phyloP scores from a whole-genome alignment of 306 rosid species.

The Lathyrus tuberosus region DNA sequence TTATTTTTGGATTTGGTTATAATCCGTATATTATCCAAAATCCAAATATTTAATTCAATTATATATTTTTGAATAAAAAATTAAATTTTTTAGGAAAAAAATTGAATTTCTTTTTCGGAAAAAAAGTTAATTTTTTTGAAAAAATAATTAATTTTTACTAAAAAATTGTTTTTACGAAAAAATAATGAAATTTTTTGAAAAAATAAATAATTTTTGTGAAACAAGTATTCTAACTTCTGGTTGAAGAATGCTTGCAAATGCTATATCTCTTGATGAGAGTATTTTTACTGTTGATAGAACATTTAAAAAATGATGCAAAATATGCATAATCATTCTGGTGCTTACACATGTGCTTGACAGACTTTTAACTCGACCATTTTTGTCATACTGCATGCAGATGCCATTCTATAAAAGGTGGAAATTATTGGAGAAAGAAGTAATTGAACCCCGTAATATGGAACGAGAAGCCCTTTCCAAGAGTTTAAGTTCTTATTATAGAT shows the following conservation, averaged over 20 bases:
- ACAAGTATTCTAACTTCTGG: neutral
- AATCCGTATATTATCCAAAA: too few species aligned
- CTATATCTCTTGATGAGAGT: neutral
- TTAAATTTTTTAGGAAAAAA: too few species aligned
- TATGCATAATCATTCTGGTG: neutral
- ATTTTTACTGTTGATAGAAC: slow-evolving; percentile 6
- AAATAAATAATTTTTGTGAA: too few species aligned
- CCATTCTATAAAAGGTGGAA: slow-evolving; percentile 96
- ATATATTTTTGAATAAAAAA: too few species aligned
- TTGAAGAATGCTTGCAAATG: slow-evolving; percentile 18
- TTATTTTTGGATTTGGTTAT: too few species aligned
- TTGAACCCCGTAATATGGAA: slow-evolving; percentile 90
- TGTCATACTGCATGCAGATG: slow-evolving; percentile 61
- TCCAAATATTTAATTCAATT: too few species aligned
- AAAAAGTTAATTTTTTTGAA: too few species aligned
- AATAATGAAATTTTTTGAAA: too few species aligned
- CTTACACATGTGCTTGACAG: slow-evolving; percentile 23
- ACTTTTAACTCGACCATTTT: slow-evolving; percentile 33
- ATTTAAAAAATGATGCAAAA: neutral
- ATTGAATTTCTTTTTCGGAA: too few species aligned
- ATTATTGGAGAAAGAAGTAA: slow-evolving; percentile 96
- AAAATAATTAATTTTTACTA: too few species aligned
- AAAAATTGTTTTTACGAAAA: too few species aligned
- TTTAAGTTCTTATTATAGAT: slow-evolving; percentile 75
- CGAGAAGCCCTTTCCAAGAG: slow-evolving; percentile 75